Evolutionary conservation across 495 filamentous ascomycete species (phyloP).

Genomic region (Xylaria telfairii): DNA sequence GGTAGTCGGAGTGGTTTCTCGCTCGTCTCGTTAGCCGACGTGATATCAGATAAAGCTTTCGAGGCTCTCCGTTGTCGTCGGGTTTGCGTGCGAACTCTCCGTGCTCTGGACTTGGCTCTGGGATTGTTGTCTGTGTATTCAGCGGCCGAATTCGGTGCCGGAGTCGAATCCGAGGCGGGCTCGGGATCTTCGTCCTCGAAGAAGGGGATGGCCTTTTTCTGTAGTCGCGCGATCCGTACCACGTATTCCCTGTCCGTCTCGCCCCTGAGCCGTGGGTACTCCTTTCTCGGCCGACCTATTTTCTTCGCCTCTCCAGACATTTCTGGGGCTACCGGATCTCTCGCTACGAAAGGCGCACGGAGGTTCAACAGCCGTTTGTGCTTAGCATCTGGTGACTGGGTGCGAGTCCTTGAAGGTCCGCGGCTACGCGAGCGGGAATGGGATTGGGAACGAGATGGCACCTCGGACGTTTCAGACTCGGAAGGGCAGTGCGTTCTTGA

Average conservation of each 20-base stretch:
- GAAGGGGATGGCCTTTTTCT: conserved; percentile 30
- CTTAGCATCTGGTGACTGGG: not conserved
- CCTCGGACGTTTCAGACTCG: conserved; percentile 35
- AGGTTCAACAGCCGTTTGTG: conserved; percentile 24
- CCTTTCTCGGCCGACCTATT: conserved; percentile 45
- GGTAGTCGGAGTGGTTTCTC: not conserved
- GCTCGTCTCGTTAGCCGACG: not conserved
- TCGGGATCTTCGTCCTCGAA: conserved; percentile 27
- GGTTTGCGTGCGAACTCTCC: not conserved
- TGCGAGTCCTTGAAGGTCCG: not conserved
- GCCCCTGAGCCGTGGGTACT: conserved; percentile 45
- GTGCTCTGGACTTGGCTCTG: not conserved
- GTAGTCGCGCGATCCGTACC: conserved; percentile 46
- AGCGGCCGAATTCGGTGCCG: not conserved
- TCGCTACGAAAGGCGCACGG: conserved; percentile 33
- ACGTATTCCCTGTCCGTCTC: conserved; percentile 52
- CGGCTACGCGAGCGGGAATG: conserved; percentile 25
- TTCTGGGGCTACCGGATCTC: not conserved
- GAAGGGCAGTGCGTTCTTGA: conserved; percentile 39
- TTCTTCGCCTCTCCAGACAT: conserved; percentile 21
- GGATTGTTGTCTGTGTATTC: conserved; percentile 2
- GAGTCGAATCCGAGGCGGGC: conserved; percentile 16
- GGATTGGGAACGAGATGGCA: conserved; percentile 18
- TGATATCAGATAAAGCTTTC: conserved; percentile 4
- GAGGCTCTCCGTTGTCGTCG: not conserved